Percentiles rank a stretch among this genome's conserved stretches.
phyloP scores from a whole-genome alignment of 108 stramenopile species.

The Schizochytrium sp. region DNA sequence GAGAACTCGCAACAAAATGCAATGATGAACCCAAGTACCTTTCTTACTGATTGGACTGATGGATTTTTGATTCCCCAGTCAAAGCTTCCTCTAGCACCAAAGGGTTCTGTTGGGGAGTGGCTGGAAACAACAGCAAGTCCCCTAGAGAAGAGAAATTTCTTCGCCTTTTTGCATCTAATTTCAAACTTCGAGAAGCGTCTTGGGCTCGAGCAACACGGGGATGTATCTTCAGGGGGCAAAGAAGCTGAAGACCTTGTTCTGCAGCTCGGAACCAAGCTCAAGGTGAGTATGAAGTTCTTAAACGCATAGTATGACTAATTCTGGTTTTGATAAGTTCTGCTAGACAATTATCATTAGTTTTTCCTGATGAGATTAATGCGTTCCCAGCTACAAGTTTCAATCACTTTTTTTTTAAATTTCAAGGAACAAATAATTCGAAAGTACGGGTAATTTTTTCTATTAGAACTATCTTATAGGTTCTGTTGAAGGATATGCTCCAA shows the following conservation, averaged over 20 bases:
- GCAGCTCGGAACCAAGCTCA: constrained; percentile 50
- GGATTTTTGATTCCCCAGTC: not conserved
- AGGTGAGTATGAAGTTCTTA: constrained; percentile 40
- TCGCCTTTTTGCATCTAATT: constrained; percentile 50
- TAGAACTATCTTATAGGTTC: not conserved
- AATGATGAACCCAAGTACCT: not conserved
- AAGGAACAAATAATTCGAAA: too few relatives aligned
- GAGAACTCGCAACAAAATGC: not conserved
- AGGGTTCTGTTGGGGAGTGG: constrained; percentile 63
- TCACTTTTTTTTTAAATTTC: too few relatives aligned
- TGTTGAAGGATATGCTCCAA: not conserved
- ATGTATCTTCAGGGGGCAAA: not conserved
- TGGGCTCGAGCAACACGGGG: constrained; percentile 44
- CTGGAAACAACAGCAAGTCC: constrained; percentile 55
- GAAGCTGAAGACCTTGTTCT: constrained; percentile 3
- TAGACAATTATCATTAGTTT: not conserved
- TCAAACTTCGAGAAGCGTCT: constrained; percentile 44
- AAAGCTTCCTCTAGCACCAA: constrained; percentile 37
- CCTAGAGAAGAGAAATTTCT: constrained; percentile 60
- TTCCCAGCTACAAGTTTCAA: too few relatives aligned
- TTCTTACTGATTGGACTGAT: constrained; percentile 1
- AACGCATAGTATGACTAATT: not conserved
- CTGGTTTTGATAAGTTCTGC: not conserved
- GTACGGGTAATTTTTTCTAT: not conserved
- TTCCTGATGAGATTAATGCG: too few relatives aligned